phyloP scores from a whole-genome alignment of 257 asterid species.

The Mentha longifolia region DNA sequence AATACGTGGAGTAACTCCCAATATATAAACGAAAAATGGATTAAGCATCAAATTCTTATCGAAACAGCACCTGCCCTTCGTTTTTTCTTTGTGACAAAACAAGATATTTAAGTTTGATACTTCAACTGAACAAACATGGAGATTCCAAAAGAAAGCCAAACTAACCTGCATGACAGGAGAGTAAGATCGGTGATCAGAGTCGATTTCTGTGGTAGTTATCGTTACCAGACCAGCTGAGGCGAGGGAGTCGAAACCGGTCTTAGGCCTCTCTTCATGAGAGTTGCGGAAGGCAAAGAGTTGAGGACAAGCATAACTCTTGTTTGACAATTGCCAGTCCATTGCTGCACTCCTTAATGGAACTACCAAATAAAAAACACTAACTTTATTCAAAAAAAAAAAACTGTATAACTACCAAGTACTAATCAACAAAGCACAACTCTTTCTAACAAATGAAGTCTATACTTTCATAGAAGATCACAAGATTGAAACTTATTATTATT shows the following conservation, averaged over 20 bases:
- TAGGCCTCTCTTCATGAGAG: constrained; percentile 48
- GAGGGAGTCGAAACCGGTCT: constrained; percentile 69
- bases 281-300: constrained; percentile 47
- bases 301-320: constrained; percentile 40
- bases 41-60: neutral
- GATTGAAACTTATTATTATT: neutral
- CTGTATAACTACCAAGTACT: neutral
- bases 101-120: neutral
- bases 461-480: neutral
- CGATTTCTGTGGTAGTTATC: constrained; percentile 53
- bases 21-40: neutral
- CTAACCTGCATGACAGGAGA: constrained; percentile 56
- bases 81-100: neutral
- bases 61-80: neutral
- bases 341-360: constrained; percentile 54
- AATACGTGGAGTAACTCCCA: neutral
- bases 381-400: neutral
- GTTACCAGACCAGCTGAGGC: constrained; percentile 73
- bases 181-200: constrained; percentile 39
- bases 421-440: constrained; percentile 2
- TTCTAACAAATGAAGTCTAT: constrained; percentile 11
- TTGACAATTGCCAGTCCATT: constrained; percentile 71
- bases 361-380: constrained; percentile 29
- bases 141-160: neutral
- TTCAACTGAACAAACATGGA: too few species aligned